Conservation (phyloP, 1,284 basidiomycete genomes). For the Ustilago tritici region DNA sequence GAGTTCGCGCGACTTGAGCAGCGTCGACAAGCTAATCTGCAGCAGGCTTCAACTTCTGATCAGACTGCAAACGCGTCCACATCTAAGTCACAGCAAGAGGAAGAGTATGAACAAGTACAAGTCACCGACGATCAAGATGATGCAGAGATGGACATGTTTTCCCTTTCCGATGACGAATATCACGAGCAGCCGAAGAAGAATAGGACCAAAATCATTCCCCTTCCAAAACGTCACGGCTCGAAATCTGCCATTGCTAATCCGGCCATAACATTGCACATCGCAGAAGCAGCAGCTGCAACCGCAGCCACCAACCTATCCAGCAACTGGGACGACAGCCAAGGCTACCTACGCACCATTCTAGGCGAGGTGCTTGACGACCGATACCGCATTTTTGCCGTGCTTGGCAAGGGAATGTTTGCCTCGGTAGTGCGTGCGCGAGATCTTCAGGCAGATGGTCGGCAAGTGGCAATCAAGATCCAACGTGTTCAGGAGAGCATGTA, state of each 20-base stretch:
- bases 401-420: conserved; percentile 99
- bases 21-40: conserved; percentile 14
- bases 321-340: conserved; percentile 83
- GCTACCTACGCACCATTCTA: conserved; percentile 93
- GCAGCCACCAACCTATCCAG: conserved; percentile 70
- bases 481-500: conserved; percentile 97
- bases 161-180: conserved; percentile 50
- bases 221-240: conserved; percentile 28
- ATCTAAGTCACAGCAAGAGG: conserved; percentile 14
- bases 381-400: conserved; percentile 92
- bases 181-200: conserved; percentile 20
- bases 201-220: conserved; percentile 56
- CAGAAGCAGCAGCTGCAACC: conserved; percentile 1
- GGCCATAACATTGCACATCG: background rate
- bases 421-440: conserved; percentile 92
- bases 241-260: background rate
- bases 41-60: background rate
- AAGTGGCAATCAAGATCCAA: conserved; percentile 98
- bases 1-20: conserved; percentile 42
- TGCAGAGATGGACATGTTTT: conserved; percentile 69
- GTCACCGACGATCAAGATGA: conserved; percentile 65
- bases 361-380: conserved; percentile 91
- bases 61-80: background rate
- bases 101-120: conserved; percentile 62
- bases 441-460: conserved; percentile 68